Base-by-base conservation (phyloP, 2,329 filamentous ascomycete genomes). In the Aspergillus vadensis region DNA sequence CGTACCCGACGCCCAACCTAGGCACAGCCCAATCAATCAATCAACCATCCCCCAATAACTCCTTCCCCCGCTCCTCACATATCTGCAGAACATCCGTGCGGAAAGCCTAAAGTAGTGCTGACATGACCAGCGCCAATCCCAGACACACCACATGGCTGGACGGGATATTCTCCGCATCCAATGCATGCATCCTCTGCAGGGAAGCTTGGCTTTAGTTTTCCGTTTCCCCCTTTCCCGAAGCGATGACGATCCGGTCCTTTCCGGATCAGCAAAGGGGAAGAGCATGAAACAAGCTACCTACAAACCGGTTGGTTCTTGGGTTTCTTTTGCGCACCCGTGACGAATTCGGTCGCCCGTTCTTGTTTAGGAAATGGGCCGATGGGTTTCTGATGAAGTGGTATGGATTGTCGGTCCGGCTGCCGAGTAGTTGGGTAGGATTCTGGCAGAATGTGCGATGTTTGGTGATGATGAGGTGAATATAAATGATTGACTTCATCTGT, bases 281-380 rank as follows among this genome's bases (percentile, higher is more conserved):
- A 27, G 25, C 25, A 27, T 14, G 5, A 14, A 36, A 12, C 12
- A 36, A 36, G 4, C 6, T 14, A 36, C 12, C 32, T 14, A 36
- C 10, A 36, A 32, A 39, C 32, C n/a, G 15, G 19, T 27, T 27
- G 25, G 7, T 2, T 27, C 25, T 27, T 27, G 7, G 25, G 25
- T 27, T 27, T 27, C 25, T 25, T 10, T 8, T 19, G 47, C 23
- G 2, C 21, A 50, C 14, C 60, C 60, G 60, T 62, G 60, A 62
- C 57, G 60, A 56, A 62, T 62, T 17, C 15, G 60, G 56, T 48
- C 36, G 38, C 49, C 57, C 53, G 23, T 36, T 50, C 15, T 27
- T n/a, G 2, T 49, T 59, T 52, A 56, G 47, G 56, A 47, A 19
- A 15, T 19, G 57, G 60, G 27, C 60, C 60, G 57, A 60, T 36